These are phyloP conservation scores for Fusarium pilosicola DNA, from an alignment of 2,329 filamentous ascomycete genomes.

Conservation along the genomic window DNA sequence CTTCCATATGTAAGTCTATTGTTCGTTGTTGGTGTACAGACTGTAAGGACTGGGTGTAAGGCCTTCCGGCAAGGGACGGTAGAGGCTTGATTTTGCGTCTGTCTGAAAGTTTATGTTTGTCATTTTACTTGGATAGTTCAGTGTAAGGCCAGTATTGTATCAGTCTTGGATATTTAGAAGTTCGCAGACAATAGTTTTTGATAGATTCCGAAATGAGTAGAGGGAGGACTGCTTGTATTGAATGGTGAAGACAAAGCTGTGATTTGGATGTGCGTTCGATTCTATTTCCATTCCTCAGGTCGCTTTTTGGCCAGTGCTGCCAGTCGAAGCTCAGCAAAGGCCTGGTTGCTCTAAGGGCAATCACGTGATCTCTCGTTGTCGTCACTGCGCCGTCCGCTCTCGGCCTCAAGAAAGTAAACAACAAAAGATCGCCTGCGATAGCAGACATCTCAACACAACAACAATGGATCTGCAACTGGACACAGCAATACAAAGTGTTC, in stretches of 20 bases:
- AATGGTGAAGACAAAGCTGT: neutral
- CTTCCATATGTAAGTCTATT: too few species aligned
- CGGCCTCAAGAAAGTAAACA: neutral
- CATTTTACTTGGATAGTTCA: neutral
- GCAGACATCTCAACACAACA: too few species aligned
- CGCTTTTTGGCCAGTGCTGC: neutral
- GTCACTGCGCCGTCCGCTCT: too few species aligned
- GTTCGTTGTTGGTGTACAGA: neutral
- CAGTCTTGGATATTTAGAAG: neutral
- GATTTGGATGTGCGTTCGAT: accelerated
- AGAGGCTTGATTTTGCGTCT: neutral
- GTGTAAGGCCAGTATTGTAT: neutral
- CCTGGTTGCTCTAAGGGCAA: neutral
- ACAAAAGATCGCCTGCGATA: too few species aligned
- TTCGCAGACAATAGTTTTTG: neutral
- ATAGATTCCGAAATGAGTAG: too few species aligned
- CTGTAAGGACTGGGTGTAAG: too few species aligned
- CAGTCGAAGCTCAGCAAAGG: neutral
- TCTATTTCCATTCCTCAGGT: accelerated
- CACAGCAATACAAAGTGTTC: neutral
- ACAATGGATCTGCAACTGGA: neutral
- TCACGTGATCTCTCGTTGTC: neutral
- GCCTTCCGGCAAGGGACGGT: neutral
- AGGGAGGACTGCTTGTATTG: too few species aligned
- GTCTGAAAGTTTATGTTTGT: neutral